These are phyloP conservation scores for Puccinia novopanici DNA, from an alignment of 1,284 basidiomycete species.

Conservation along the genomic window DNA sequence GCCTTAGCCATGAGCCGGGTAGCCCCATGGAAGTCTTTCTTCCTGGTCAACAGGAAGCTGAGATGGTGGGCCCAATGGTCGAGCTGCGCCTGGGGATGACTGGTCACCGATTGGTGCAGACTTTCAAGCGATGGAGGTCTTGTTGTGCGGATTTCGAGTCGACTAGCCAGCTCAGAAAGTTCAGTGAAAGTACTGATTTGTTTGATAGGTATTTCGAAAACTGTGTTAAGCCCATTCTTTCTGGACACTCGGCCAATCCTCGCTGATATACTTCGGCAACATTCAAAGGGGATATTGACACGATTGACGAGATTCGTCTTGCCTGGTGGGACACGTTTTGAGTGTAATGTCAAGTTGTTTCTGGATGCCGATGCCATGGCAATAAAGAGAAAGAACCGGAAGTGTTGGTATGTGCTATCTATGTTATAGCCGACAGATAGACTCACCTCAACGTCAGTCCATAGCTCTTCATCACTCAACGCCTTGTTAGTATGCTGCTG, in stretches of 20 bases:
- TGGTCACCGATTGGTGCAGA: conserved; percentile 17
- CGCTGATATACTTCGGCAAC: conserved; percentile 31
- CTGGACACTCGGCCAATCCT: conserved; percentile 1
- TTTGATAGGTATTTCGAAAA: conserved; percentile 21
- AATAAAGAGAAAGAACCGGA: background rate
- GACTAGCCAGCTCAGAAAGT: conserved; percentile 22
- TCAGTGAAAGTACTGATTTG: conserved; percentile 24
- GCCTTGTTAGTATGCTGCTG: background rate
- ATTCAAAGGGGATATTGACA: background rate
- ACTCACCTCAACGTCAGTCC: conserved; percentile 23
- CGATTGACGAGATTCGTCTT: conserved; percentile 1
- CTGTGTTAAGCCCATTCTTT: background rate
- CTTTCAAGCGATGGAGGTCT: background rate
- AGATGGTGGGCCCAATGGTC: conserved; percentile 14
- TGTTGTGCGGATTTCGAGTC: background rate
- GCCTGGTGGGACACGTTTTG: background rate
- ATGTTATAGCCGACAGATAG: background rate
- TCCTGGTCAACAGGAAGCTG: conserved; percentile 18
- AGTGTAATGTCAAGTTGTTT: conserved; percentile 16
- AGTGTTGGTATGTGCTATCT: background rate
- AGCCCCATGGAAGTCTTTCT: conserved; percentile 8
- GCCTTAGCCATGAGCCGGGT: conserved; percentile 12
- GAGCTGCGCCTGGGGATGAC: conserved; percentile 22
- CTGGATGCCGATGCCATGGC: background rate
- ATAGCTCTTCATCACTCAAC: conserved; percentile 35